Evolutionary conservation across 2,329 filamentous ascomycete species (phyloP), one percentile per base, ranked within the genome.

Genomic region (Calonectria leucothoes): DNA sequence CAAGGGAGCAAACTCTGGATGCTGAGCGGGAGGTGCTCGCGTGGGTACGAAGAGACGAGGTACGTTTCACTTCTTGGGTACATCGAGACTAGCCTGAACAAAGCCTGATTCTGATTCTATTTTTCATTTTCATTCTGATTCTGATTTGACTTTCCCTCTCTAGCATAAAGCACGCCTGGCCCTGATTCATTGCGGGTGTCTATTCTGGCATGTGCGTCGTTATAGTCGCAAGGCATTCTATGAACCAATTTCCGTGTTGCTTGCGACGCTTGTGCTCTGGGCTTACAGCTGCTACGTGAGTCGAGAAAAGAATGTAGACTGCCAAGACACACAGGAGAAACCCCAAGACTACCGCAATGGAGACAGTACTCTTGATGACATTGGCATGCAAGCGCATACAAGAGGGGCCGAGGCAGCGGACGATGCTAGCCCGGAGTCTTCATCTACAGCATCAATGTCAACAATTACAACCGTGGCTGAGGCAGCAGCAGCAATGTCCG

Each of bases 121-220:
- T n/a, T n/a, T n/a, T n/a, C n/a, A n/a, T n/a, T n/a, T n/a, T n/a
- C n/a, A n/a, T n/a, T n/a, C n/a, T n/a, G n/a, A n/a, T n/a, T n/a
- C n/a, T n/a, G n/a, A n/a, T n/a, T n/a, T n/a, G n/a, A n/a, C n/a
- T 17, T 11, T 0, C 2, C 25, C 0, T 6, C 0, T 2, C 0
- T 79, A 86, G 76, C 84, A 83, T 72, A 89, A 89, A 79, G 86
- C 87, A 11, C 82, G 87, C 8, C 81, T 88, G 0, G 83, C 85
- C 15, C 79, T 84, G 2, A 79, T 89, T 5, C 87, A 89, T 67
- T 85, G 85, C 29, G 87, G 87, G 5, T 82, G 83, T 4, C 74
- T 87, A 2, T 85, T 86, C 71, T 88, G 87, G 86, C 86, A 88
- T 72, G 77, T 88, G 0, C 82, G 87, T 0, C 82, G 86, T 12